Evolutionary conservation across 2,329 filamentous ascomycete genomes (phyloP), one percentile per base, ranked within the genome.

Genomic region (Sclerotinia glacialis): DNA sequence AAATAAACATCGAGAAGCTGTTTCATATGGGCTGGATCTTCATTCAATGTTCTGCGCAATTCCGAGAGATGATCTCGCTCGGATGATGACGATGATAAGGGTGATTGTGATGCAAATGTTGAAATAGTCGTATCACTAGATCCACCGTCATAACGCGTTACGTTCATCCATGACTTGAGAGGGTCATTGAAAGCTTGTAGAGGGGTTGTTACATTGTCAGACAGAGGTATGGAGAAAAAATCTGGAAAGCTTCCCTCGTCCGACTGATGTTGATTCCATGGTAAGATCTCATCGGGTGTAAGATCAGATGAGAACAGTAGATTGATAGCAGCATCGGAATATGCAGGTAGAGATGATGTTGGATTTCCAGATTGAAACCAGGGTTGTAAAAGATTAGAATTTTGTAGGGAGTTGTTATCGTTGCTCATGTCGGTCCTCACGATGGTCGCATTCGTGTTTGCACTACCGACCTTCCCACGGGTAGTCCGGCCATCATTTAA

Each of bases 71-170:
- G 49, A 42, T 46, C 49, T 54, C n/a, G 60, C n/a, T 64, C 60
- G 28, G 26, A 54, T 6, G 47, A 50, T 26, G 60, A 50, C 21
- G 60, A 54, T 64, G 60, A 64, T n/a, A 53, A 21, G 5, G 60
- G 60, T 42, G 60, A 64, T 37, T 46, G 37, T 18, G 60, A 64
- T 28, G 49, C 21, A n/a, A 44, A 23, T 23, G 18, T 64, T 44
- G 60, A 64, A 3, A n/a, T 64, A 3, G 47, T 46, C 23, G 7
- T 28, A 5, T 54, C 60, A 46, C 23, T 64, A n/a, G 34, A n/a
- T 42, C 34, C 49, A 1, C 23, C 26, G 28, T 64, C 60, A 44
- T 53, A 53, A 23, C 18, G 49, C 14, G 37, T 37, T 44, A 6
- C 3, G 6, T 42, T 46, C 49, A 64, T 34, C 60, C 60, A 44